These are phyloP conservation scores for Orbilia brochopaga DNA, from an alignment of 2,329 filamentous ascomycete species.

Conservation along the genomic window DNA sequence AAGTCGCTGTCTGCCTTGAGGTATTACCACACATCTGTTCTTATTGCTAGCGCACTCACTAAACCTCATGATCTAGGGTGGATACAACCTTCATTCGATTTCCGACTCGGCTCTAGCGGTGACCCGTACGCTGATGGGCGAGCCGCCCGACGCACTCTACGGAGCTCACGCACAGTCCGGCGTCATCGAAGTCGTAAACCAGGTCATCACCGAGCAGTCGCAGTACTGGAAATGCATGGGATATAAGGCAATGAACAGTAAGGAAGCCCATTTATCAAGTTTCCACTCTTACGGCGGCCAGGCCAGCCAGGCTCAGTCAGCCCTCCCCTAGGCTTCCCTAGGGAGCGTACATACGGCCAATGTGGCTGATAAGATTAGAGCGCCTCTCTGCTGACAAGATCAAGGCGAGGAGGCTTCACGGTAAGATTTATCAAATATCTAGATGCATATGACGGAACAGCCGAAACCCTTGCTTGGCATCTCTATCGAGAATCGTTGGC, in stretches of 20 bases:
- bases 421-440: conserved; percentile 18
- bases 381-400: conserved; percentile 47
- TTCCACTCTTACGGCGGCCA: neutral
- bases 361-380: conserved; percentile 43
- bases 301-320: neutral
- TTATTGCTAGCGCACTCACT: conserved; percentile 3
- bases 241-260: conserved; percentile 45
- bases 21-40: conserved; percentile 55
- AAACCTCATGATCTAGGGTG: conserved; percentile 64
- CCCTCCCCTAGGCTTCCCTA: neutral
- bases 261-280: neutral
- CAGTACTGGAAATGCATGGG: conserved; percentile 35
- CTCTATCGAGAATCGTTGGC: conserved; percentile 36
- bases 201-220: conserved; percentile 67
- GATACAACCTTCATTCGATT: conserved; percentile 92
- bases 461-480: neutral
- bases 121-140: conserved; percentile 90
- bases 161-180: conserved; percentile 61
- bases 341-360: conserved; percentile 1
- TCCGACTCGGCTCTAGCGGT: conserved; percentile 91
- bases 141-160: conserved; percentile 73
- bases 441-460: neutral
- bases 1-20: conserved; percentile 89
- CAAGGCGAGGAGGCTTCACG: conserved; percentile 34
- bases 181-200: conserved; percentile 65